Percentiles rank a stretch among this genome's conserved stretches.
phyloP scores from a whole-genome alignment of 345 rosid genomes.

The Hibiscus trionum region DNA sequence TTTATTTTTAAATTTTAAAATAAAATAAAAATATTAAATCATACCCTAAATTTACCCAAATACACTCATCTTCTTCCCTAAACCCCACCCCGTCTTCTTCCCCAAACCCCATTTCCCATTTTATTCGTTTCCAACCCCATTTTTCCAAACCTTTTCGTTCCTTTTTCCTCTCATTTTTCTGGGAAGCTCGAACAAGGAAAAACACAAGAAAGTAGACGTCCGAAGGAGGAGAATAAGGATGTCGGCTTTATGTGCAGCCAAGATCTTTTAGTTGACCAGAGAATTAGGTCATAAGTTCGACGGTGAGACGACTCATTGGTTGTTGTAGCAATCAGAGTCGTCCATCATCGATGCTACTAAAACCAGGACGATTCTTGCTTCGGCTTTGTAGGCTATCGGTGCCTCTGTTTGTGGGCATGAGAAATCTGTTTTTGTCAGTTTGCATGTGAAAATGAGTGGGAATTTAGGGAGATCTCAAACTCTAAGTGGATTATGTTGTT shows the following conservation, averaged over 20 bases:
- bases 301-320: conserved; percentile 73
- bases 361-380: conserved; percentile 58
- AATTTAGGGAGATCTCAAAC: not conserved
- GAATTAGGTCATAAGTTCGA: conserved; percentile 72
- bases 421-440: conserved; percentile 33
- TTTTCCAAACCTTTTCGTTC: no score
- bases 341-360: conserved; percentile 63
- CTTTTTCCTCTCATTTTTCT: no score
- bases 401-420: conserved; percentile 46
- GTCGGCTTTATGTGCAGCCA: conserved; percentile 71
- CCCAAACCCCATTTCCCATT: no score
- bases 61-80: no score
- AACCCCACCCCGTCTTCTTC: no score
- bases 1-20: no score
- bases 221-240: conserved; percentile 68
- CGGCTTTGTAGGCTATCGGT: conserved; percentile 37
- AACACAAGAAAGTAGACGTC: conserved; percentile 71
- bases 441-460: conserved; percentile 29
- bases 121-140: no score
- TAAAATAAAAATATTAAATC: no score
- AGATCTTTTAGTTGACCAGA: conserved; percentile 63
- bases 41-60: no score
- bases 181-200: conserved; percentile 57
- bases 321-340: conserved; percentile 56
- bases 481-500: conserved; percentile 31